Base-by-base conservation (phyloP, 2,329 filamentous ascomycete species). In the Pochonia chlamydosporia region DNA sequence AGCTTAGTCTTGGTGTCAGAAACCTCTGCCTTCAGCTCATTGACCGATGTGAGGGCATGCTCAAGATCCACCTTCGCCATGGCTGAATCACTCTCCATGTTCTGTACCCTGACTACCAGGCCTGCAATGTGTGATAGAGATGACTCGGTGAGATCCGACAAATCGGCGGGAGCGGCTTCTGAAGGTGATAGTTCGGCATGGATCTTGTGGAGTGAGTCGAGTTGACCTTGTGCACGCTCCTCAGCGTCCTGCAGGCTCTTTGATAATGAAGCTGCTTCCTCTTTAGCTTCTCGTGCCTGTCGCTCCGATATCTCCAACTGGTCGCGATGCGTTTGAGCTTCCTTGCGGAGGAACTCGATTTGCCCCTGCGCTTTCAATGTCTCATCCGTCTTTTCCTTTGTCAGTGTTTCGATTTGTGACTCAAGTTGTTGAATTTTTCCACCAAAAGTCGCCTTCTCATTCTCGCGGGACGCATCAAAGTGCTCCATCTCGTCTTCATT, bases 401-500 rank as follows among this genome's bases (percentile, higher is more conserved):
- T 73, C 14, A 85, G 64, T 43, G 75, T 78, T 47, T 88, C 81
- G 14, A 95, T 68, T 56, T 96, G 87, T 14, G 78, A 72, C 57
- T 90, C 80, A 1, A 96, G 74, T 8, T 75, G 72, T 40, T 81
- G 81, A 26, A 90, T 72, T 49, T 76, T 83, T 40, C 85, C 80
- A 52, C 92, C 85, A 39, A 84, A 76, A 3, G 78, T 77, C 4
- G 79, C 81, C 59, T 84, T 87, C 58, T 93, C 87, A 55, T 95
- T 85, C 55, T 96, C 89, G 37, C 88, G 80, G 35, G 87, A 90
- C 57, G 89, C 89, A 36, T 89, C 77, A 46, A 92, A 80, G 50
- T 89, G 79, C 57, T 96, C 91, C 44, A 97, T 80, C 60, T 96
- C 91, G 58, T 96, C 91, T 66, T 99, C 93, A 5, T 87, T 78